Percentiles rank a stretch among this genome's conserved stretches.
Conservation (phyloP, 1,284 basidiomycete genomes). For the Stygiomarasmius scandens region DNA sequence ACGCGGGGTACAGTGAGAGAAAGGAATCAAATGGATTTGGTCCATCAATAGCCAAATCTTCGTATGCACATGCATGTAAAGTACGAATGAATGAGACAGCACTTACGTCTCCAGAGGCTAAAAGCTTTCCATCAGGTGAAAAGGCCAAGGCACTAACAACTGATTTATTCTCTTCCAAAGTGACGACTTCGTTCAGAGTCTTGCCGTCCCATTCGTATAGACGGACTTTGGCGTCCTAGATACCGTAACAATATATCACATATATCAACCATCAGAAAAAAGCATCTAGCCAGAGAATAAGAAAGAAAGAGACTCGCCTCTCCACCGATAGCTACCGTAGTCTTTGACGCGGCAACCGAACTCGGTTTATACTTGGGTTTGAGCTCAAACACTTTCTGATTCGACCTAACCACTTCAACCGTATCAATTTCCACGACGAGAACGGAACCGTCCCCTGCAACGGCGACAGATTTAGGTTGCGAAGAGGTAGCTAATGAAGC, state of each 20-base stretch:
- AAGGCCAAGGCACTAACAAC: constrained; percentile 80
- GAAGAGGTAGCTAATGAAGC: constrained; percentile 51
- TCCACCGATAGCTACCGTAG: constrained; percentile 71
- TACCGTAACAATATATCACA: constrained; percentile 1
- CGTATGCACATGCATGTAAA: too few relatives aligned
- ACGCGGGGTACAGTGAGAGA: neutral
- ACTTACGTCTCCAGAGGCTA: constrained; percentile 83
- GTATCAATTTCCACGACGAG: constrained; percentile 72
- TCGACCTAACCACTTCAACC: constrained; percentile 70
- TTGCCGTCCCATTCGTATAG: constrained; percentile 75
- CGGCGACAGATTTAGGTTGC: constrained; percentile 77
- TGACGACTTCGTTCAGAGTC: constrained; percentile 51
- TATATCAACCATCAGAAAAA: neutral
- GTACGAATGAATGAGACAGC: neutral
- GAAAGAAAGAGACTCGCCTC: constrained; percentile 51
- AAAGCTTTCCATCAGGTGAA: constrained; percentile 73
- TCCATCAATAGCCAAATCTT: too few relatives aligned
- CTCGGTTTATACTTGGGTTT: constrained; percentile 57
- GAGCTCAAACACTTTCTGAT: constrained; percentile 65
- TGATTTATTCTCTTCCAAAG: constrained; percentile 65
- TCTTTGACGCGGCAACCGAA: constrained; percentile 55
- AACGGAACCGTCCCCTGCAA: constrained; percentile 63
- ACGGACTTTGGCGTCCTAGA: constrained; percentile 74
- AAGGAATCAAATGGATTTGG: neutral
- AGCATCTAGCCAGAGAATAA: neutral